Evolutionary conservation across 768 basidiomycete genomes (phyloP).

Genomic region (Amanita rubescens): DNA sequence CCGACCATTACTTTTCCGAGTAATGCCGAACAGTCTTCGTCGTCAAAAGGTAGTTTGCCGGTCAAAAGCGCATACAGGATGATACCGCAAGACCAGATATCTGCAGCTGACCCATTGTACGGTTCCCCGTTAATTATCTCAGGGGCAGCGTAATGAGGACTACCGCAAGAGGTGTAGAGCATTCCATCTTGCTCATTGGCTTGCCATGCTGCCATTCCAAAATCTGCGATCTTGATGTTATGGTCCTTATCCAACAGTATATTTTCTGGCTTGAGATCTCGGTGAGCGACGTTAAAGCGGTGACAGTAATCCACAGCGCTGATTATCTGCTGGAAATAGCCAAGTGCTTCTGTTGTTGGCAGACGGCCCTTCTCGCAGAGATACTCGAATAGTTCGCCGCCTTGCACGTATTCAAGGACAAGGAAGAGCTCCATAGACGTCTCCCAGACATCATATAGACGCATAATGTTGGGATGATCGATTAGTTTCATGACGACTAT

Average conservation of each 20-base stretch:
- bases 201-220: constrained; percentile 97
- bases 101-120: constrained; percentile 83
- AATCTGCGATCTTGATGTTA: constrained; percentile 94
- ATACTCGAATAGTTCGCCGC: constrained; percentile 93
- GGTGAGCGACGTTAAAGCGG: constrained; percentile 89
- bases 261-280: constrained; percentile 94
- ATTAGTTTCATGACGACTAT: constrained; percentile 98
- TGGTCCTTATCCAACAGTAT: constrained; percentile 74
- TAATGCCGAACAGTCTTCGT: constrained; percentile 72
- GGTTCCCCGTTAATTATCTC: constrained; percentile 80
- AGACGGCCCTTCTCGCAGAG: constrained; percentile 75
- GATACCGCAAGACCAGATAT: constrained; percentile 97
- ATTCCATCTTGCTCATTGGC: constrained; percentile 38
- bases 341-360: constrained; percentile 62
- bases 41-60: constrained; percentile 88
- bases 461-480: constrained; percentile 91
- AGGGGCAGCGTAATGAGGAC: constrained; percentile 92
- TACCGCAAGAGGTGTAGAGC: constrained; percentile 84
- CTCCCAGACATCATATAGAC: constrained; percentile 96
- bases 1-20: constrained; percentile 76
- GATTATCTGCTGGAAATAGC: constrained; percentile 92
- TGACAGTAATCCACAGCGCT: constrained; percentile 89
- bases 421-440: constrained; percentile 83
- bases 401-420: constrained; percentile 91
- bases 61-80: constrained; percentile 86